These are phyloP conservation scores for Alternaria gaisen DNA, from an alignment of 2,329 filamentous ascomycete species.

Conservation along the genomic window DNA sequence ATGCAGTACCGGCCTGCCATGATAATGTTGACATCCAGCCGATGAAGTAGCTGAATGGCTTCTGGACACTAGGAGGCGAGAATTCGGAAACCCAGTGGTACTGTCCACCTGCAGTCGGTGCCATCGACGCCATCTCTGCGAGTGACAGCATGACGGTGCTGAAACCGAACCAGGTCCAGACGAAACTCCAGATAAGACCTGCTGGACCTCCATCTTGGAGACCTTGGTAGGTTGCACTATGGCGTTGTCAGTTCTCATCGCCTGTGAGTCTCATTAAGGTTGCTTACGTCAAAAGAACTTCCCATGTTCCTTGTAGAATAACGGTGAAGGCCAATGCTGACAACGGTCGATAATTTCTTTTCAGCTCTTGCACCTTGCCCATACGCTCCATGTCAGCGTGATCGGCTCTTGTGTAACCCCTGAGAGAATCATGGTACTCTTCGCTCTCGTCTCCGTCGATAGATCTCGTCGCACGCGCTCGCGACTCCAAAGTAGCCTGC, in stretches of 20 bases:
- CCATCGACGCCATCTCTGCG: conserved; percentile 49
- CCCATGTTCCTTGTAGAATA: conserved; percentile 47
- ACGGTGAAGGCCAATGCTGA: conserved; percentile 46
- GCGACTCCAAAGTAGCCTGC: conserved; percentile 12
- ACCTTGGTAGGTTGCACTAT: conserved; percentile 40
- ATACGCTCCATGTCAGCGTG: conserved; percentile 44
- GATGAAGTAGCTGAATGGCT: conserved; percentile 39
- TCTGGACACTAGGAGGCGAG: conserved; percentile 39
- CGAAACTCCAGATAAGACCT: conserved; percentile 47
- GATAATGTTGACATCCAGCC: conserved; percentile 61
- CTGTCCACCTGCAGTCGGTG: conserved; percentile 47
- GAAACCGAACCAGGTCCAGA: conserved; percentile 48
- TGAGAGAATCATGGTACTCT: conserved; percentile 38
- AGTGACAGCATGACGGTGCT: conserved; percentile 43
- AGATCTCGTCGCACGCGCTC: conserved; percentile 11
- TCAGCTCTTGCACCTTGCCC: conserved; percentile 47
- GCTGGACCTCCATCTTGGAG: conserved; percentile 44
- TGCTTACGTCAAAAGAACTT: conserved; percentile 43
- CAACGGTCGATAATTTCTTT: conserved; percentile 46
- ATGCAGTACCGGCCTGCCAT: conserved; percentile 61
- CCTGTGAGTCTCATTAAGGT: too few species aligned
- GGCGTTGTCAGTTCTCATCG: conserved; percentile 6
- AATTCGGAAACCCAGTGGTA: conserved; percentile 50
- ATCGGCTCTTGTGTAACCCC: conserved; percentile 41
- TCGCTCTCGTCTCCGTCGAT: conserved; percentile 35